Evolutionary conservation across 169 alveolate species (phyloP).

Genomic region (Plasmodium fragile): DNA sequence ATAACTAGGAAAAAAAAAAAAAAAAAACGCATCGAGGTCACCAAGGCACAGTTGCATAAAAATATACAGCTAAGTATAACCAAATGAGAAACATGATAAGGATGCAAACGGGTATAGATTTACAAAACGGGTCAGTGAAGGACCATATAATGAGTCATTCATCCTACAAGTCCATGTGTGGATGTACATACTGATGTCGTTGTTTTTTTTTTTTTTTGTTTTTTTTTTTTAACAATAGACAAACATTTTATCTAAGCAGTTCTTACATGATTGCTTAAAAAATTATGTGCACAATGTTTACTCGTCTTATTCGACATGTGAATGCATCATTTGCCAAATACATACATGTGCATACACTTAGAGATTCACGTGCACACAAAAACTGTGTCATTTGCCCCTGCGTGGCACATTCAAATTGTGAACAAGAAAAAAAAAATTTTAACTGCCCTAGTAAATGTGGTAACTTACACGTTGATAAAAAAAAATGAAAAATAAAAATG

Average conservation of each 20-base stretch:
- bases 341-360: not conserved
- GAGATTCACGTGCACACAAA: not conserved
- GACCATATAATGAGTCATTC: not conserved
- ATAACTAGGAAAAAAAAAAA: not conserved
- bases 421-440: not conserved
- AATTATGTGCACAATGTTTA: conserved; percentile 11
- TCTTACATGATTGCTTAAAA: conserved; percentile 14
- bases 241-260: conserved; percentile 11
- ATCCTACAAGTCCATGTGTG: not conserved
- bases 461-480: not conserved
- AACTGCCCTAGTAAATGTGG: not conserved
- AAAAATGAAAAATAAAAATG: not conserved
- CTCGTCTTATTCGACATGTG: not conserved
- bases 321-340: conserved; percentile 4
- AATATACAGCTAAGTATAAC: not conserved
- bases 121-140: conserved; percentile 12
- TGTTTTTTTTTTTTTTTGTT: conserved; percentile 12
- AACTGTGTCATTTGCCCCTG: not conserved
- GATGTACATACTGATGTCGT: conserved; percentile 6
- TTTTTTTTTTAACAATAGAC: not conserved
- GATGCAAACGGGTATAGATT: not conserved
- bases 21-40: not conserved
- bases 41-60: not conserved
- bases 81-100: conserved; percentile 7
- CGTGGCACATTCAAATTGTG: not conserved